phyloP scores from a whole-genome alignment of 352 stramenopile species.

The Phytophthora cajani region DNA sequence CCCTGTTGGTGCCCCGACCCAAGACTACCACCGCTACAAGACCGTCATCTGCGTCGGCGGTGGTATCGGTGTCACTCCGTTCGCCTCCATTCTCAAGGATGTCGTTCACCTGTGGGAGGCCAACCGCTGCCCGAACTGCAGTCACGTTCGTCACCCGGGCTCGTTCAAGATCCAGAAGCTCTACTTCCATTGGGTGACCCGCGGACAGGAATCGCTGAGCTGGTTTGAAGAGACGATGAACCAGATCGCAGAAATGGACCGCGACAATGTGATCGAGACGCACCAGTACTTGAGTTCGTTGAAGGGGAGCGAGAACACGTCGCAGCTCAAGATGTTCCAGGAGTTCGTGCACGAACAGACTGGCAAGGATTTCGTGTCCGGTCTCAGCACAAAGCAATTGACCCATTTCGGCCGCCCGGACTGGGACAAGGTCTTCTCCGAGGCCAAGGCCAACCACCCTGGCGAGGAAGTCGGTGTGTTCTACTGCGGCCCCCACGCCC shows the following conservation, averaged over 20 bases:
- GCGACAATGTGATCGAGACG: slow-evolving; percentile 79
- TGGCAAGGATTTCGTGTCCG: slow-evolving; percentile 82
- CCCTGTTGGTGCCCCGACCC: slow-evolving; percentile 72
- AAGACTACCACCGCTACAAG: slow-evolving; percentile 82
- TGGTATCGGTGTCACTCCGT: slow-evolving; percentile 86
- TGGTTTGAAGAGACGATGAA: slow-evolving; percentile 91
- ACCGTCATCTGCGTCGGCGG: slow-evolving; percentile 76
- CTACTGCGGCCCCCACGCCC: slow-evolving; percentile 80
- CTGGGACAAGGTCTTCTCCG: slow-evolving; percentile 80
- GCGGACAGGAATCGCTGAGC: slow-evolving; percentile 75
- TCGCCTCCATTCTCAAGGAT: slow-evolving; percentile 82
- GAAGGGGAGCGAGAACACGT: slow-evolving; percentile 73
- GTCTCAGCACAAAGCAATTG: slow-evolving; percentile 78
- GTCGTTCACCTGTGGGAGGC: slow-evolving; percentile 79
- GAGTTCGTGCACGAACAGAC: slow-evolving; percentile 83
- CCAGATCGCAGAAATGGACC: slow-evolving; percentile 80
- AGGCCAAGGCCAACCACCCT: slow-evolving; percentile 52
- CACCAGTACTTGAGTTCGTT: slow-evolving; percentile 88
- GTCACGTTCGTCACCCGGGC: slow-evolving; percentile 67
- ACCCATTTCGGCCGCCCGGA: slow-evolving; percentile 89
- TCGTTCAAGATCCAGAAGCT: slow-evolving; percentile 85
- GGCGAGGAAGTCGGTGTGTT: slow-evolving; percentile 88
- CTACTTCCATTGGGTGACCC: slow-evolving; percentile 90
- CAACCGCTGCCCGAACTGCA: slow-evolving; percentile 80
- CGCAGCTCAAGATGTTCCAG: slow-evolving; percentile 86